phyloP scores from a whole-genome alignment of 2,329 filamentous ascomycete species.

The Neobulgaria alba region DNA sequence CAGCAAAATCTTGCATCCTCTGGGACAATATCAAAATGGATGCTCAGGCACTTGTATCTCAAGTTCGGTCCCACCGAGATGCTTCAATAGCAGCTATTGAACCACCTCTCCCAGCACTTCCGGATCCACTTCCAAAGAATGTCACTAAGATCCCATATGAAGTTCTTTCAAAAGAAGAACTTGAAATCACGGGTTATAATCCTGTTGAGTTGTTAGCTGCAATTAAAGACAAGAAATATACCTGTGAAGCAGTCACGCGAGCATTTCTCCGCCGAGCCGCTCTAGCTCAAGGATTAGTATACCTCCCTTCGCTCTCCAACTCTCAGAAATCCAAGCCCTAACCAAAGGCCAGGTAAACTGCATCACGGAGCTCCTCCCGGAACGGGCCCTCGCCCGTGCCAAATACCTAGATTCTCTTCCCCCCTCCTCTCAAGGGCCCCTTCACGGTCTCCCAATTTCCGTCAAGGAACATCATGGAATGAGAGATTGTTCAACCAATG shows the following conservation, averaged over 20 bases:
- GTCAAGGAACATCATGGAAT: slow-evolving; percentile 51
- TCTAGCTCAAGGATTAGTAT: slow-evolving; percentile 40
- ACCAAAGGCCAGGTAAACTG: slow-evolving; percentile 28
- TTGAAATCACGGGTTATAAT: slow-evolving; percentile 38
- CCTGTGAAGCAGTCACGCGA: slow-evolving; percentile 35
- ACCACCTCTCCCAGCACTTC: neutral
- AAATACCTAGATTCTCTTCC: slow-evolving; percentile 30
- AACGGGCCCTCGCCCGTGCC: slow-evolving; percentile 36
- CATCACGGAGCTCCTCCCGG: slow-evolving; percentile 40
- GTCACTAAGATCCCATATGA: neutral
- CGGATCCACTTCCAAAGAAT: neutral
- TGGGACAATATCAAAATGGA: too few relatives aligned
- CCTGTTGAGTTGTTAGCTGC: slow-evolving; percentile 36
- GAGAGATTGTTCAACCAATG: slow-evolving; percentile 37
- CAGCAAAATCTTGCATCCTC: too few relatives aligned
- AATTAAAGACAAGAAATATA: slow-evolving; percentile 35
- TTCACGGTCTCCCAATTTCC: slow-evolving; percentile 51
- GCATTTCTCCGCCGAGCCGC: slow-evolving; percentile 47
- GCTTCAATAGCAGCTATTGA: neutral
- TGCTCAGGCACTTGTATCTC: neutral
- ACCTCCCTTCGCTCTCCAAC: neutral
- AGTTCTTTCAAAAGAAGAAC: slow-evolving; percentile 26
- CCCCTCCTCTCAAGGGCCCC: slow-evolving; percentile 39
- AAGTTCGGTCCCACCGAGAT: neutral
- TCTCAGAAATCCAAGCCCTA: neutral